Base-by-base conservation (phyloP, 441 rosid genomes). In the Macaranga tanarius region DNA sequence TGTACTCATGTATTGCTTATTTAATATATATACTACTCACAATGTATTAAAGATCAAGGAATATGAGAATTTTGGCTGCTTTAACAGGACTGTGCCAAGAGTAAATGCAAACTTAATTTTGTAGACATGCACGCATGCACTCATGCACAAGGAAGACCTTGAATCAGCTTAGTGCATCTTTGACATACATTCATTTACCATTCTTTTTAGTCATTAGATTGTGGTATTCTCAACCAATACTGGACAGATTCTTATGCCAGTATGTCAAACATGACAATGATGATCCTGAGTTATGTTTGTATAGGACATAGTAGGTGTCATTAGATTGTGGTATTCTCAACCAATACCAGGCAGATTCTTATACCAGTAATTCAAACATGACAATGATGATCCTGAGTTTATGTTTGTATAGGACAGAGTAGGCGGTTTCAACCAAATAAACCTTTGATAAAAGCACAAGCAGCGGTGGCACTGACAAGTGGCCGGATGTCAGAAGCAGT, bases 391-490 rank as follows among this genome's bases (percentile, higher is more conserved):
- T 50, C 52, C 63, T 28, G 23, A 74, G 51, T 66, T 72, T 40
- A 52, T 77, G 42, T 74, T 50, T 74, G 62, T 79, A 55, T 83
- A 95, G 99, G 99, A 78, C 84, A 85, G 77, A 89, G 86, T 80
- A 95, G 81, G 80, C 89, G 92, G 73, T 85, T 92, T 84, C 96
- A 91, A 72, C 92, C 97, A 10, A 85, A 72, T 77, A 88, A 90
- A 82, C 99, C 98, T 69, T 78, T 85, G 63, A 88, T 93, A 62
- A 92, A 87, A 78, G 96, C 93, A 72, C 98, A 92, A 80, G 92
- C 86, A 16, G 91, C 92, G 45, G 97, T 92, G 58, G 89, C 97
- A 71, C 86, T 91, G 80, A 83, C 82, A 13, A 86, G 93, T 76
- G 99, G 97, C 70, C 82, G 89, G 81, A 90, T 91, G 92, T 69